phyloP scores from a whole-genome alignment of 257 asterid genomes.

The Linaria vulgaris region DNA sequence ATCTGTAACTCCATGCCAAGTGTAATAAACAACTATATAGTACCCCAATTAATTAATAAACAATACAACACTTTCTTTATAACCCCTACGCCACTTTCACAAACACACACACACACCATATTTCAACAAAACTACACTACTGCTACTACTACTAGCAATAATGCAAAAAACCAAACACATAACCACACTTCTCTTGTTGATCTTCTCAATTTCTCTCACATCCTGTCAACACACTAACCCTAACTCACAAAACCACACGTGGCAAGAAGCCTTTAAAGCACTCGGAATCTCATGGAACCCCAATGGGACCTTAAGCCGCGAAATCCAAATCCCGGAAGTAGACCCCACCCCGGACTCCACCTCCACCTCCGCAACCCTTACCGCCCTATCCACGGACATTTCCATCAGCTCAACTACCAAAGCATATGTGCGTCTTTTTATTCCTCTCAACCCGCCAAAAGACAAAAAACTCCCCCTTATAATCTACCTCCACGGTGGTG shows the following conservation, averaged over 20 bases:
- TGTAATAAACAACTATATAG: no score
- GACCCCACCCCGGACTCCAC: constrained; percentile 9
- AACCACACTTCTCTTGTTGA: neutral
- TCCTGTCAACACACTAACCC: neutral
- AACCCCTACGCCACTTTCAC: no score
- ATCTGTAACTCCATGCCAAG: no score
- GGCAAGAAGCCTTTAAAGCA: constrained; percentile 28
- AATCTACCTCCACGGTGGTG: constrained; percentile 42
- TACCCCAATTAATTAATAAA: no score
- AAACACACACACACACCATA: no score
- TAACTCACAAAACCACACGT: constrained; percentile 8
- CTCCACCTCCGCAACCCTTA: constrained; percentile 4
- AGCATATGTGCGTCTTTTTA: constrained; percentile 26
- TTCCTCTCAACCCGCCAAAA: constrained; percentile 22
- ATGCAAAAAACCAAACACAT: neutral
- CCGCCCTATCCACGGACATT: constrained; percentile 19
- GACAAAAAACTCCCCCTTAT: constrained; percentile 33
- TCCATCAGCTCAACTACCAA: neutral
- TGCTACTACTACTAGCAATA: no score
- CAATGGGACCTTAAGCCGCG: constrained; percentile 13
- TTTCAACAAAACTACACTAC: no score
- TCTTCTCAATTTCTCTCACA: constrained; percentile 1
- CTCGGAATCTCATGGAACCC: constrained; percentile 27
- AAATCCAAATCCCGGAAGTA: constrained; percentile 18
- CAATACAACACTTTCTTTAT: no score